Evolutionary conservation across 129 eudicot species (phyloP).

Genomic region (Apium graveolens): DNA sequence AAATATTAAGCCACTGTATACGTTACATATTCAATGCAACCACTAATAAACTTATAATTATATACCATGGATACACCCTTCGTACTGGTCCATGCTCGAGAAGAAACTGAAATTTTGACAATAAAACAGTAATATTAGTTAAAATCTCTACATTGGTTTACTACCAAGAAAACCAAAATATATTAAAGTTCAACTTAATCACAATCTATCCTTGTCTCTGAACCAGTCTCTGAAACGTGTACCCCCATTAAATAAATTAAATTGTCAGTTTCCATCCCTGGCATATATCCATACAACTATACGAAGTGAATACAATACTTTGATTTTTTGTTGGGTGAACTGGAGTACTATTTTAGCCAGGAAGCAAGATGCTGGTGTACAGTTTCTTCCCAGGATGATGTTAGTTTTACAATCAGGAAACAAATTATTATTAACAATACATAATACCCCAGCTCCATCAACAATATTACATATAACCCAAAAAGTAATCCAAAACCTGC

Average conservation of each 20-base stretch:
- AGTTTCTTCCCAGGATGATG: not conserved
- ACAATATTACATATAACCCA: not conserved
- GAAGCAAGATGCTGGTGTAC: not conserved
- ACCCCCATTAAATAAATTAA: not conserved
- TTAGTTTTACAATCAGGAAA: not conserved
- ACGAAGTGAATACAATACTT: not conserved
- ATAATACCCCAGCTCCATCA: not conserved
- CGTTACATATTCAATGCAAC: not conserved
- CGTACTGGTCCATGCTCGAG: slow-evolving; percentile 82
- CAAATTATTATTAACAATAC: not conserved
- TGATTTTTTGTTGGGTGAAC: not conserved
- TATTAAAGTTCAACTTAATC: not conserved
- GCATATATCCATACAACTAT: not conserved
- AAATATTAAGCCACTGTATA: not conserved
- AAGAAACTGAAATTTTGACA: slow-evolving; percentile 49
- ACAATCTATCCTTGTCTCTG: not conserved
- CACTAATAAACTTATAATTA: slow-evolving; percentile 7
- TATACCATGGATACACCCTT: slow-evolving; percentile 72
- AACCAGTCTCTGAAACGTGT: not conserved
- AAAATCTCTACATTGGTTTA: not conserved
- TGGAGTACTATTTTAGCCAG: not conserved
- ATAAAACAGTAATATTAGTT: slow-evolving; percentile 2
- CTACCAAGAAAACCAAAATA: slow-evolving; percentile 1
- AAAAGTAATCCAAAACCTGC: not conserved
- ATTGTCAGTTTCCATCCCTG: not conserved